phyloP scores from a whole-genome alignment of 2,329 filamentous ascomycete species.

The Neoarthrinium moseri region DNA sequence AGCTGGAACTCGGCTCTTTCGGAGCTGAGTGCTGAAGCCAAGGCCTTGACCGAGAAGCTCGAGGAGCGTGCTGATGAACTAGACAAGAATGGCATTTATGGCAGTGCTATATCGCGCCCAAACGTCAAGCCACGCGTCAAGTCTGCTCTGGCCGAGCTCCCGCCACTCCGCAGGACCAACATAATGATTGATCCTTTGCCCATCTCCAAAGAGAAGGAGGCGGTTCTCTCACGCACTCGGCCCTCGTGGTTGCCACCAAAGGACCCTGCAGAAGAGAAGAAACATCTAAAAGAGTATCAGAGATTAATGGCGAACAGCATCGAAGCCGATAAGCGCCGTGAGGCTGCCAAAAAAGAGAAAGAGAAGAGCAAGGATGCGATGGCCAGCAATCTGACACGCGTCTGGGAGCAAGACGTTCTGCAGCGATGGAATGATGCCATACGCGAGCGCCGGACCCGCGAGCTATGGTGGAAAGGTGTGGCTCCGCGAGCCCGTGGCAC shows the following conservation, averaged over 20 bases:
- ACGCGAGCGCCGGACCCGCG: slow-evolving; percentile 65
- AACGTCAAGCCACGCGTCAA: slow-evolving; percentile 54
- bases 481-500: slow-evolving; percentile 66
- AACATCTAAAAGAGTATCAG: slow-evolving; percentile 83
- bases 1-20: slow-evolving; percentile 73
- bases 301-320: slow-evolving; percentile 71
- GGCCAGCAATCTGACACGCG: slow-evolving; percentile 44
- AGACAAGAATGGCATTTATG: slow-evolving; percentile 43
- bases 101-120: slow-evolving; percentile 20
- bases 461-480: slow-evolving; percentile 81
- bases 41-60: slow-evolving; percentile 74
- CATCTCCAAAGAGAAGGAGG: slow-evolving; percentile 83
- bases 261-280: slow-evolving; percentile 85
- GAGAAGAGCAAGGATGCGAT: slow-evolving; percentile 55
- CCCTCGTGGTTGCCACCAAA: slow-evolving; percentile 86
- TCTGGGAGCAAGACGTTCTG: slow-evolving; percentile 77
- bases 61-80: slow-evolving; percentile 71
- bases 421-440: slow-evolving; percentile 75
- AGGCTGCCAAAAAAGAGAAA: slow-evolving; percentile 50
- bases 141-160: slow-evolving; percentile 67
- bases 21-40: slow-evolving; percentile 70
- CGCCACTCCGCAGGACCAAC: slow-evolving; percentile 69
- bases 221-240: slow-evolving; percentile 74
- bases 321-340: slow-evolving; percentile 59
- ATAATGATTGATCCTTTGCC: slow-evolving; percentile 84